Percentiles rank a stretch among this genome's conserved stretches.
phyloP scores from a whole-genome alignment of 208 protist genomes.

The Acanthamoeba rhysodes region DNA sequence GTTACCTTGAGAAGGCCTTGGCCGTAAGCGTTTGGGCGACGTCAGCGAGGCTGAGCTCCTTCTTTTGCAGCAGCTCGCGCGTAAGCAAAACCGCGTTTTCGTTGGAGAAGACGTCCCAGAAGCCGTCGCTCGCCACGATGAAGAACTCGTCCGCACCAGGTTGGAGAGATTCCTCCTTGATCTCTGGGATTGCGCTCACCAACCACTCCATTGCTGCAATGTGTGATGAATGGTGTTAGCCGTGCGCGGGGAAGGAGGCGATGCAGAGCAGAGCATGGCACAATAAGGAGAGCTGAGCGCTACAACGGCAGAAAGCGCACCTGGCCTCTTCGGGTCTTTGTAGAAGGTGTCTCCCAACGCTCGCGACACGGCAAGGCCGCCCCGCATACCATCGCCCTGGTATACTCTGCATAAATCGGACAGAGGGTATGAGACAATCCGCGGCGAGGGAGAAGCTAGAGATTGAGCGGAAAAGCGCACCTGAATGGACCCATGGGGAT shows the following conservation, averaged over 20 bases:
- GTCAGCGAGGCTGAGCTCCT: constrained; percentile 53
- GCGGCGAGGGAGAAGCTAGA: not conserved
- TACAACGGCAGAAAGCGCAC: not conserved
- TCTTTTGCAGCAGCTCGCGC: constrained; percentile 60
- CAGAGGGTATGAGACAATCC: not conserved
- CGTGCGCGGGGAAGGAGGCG: not conserved
- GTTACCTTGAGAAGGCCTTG: constrained; percentile 64
- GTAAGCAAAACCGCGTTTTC: constrained; percentile 67
- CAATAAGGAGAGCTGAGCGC: not conserved
- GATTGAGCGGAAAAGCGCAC: not conserved
- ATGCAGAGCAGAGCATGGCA: not conserved
- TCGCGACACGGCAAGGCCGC: constrained; percentile 58
- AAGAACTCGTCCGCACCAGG: constrained; percentile 67
- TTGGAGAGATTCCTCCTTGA: constrained; percentile 40
- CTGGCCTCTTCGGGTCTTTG: constrained; percentile 57
- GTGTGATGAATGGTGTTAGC: not conserved
- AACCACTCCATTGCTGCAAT: constrained; percentile 50
- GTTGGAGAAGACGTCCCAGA: constrained; percentile 76
- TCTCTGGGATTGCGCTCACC: constrained; percentile 50
- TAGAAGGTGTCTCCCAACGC: constrained; percentile 68
- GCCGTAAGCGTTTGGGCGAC: constrained; percentile 37
- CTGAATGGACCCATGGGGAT: constrained; percentile 75
- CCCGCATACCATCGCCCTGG: constrained; percentile 56
- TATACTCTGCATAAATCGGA: constrained; percentile 4
- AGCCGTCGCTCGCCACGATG: constrained; percentile 73